Conservation (phyloP, 2,329 filamentous ascomycete species). For the Ceratocystis destructans region DNA sequence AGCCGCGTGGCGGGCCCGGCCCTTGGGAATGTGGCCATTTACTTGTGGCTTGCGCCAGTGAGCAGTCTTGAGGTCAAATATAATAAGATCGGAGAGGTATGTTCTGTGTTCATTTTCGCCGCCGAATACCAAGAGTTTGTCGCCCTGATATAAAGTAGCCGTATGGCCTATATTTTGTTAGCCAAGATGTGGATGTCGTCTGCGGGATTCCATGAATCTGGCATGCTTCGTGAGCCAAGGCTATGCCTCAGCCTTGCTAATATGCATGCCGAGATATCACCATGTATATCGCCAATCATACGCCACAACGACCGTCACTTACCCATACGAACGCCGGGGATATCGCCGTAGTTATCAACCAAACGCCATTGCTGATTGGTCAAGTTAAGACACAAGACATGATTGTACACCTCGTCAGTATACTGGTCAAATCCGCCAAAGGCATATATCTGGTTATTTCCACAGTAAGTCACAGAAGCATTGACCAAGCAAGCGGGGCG, state of each 20-base stretch:
- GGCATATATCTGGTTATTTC: constrained; percentile 92
- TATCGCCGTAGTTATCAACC: constrained; percentile 97
- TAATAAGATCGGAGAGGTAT: constrained; percentile 87
- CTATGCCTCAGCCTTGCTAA: not conserved
- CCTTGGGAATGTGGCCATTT: constrained; percentile 70
- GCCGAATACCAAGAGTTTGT: constrained; percentile 93
- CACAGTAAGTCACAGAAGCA: constrained; percentile 96
- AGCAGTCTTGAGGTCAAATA: constrained; percentile 87
- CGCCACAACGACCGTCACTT: constrained; percentile 24
- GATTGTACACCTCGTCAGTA: constrained; percentile 97
- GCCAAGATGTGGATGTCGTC: not conserved
- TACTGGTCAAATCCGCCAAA: constrained; percentile 99
- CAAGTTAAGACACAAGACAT: constrained; percentile 81
- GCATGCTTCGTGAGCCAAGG: not conserved
- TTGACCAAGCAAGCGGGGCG: constrained; percentile 92
- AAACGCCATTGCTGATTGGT: constrained; percentile 83
- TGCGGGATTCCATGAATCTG: not conserved
- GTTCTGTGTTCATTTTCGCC: constrained; percentile 96
- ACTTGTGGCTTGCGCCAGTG: constrained; percentile 91
- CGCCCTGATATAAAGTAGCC: constrained; percentile 80
- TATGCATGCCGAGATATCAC: not conserved
- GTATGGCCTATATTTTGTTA: constrained; percentile 56
- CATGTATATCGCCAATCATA: not conserved
- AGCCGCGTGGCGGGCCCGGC: constrained; percentile 81
- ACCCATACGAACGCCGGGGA: constrained; percentile 95